Base-by-base conservation (phyloP, 345 rosid species). In the Psidium friedrichsthalianum region DNA sequence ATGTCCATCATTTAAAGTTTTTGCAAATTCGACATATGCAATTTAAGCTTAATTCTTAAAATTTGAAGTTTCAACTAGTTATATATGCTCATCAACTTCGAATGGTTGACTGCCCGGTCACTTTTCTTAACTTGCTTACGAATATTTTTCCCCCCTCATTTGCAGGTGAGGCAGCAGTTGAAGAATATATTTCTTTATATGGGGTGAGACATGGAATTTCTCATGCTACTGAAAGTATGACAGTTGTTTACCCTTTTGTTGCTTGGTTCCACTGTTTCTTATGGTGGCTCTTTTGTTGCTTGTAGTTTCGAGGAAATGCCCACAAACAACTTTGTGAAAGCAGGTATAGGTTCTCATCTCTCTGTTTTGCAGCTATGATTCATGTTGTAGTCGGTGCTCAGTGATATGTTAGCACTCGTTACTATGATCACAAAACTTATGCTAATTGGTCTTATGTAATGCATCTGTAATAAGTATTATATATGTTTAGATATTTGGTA, bases 301-400 rank as follows among this genome's bases (percentile, higher is more conserved):
- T 90, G 88, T 95, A 97, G 98, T 57, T 97, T 97, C 69, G 98
- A 95, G 89, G 99, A 97, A 91, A 95, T 97, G 99, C 95, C 98
- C 16, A 95, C 99, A 83, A 96, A 96, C 90, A 95, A 93, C 88
- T 95, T 86, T 84, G 99, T 95, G 80, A 96, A 90, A 95, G 98
- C 98, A 95, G 98, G 99, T 96, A 87, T 83, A 64, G 86, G 82
- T 84, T 83, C 80, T 78, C 32, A 22, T 86, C 78, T 44, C 27
- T 76, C 84, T n/a, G 14, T 76, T 32, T 85, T 83, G 51, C 51
- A 32, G 9, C 51, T 54, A n/a, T 84, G 53, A 20, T 5, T 55
- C 80, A 16, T 69, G 52, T 69, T 85, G 22, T 32, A 11, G 78
- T 69, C 0, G 0, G 6, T 69, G 78, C 78, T 69, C 47, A 32